phyloP scores from a whole-genome alignment of 2,329 filamentous ascomycete species.

The Trichophyton rubrum region DNA sequence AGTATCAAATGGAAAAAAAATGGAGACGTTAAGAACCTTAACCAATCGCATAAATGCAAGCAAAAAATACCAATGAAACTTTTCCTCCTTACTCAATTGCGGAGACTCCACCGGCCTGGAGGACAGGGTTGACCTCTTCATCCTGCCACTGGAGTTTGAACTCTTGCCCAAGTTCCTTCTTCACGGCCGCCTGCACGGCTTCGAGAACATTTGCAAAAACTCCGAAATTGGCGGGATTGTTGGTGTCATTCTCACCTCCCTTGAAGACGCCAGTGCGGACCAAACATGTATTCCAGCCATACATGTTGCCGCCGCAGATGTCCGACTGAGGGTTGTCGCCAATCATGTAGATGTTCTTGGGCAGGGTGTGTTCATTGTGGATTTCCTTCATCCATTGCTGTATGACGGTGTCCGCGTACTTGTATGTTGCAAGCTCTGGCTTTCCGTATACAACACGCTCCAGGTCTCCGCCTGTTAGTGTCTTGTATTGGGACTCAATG shows the following conservation, averaged over 20 bases:
- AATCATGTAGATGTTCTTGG: slow-evolving; percentile 62
- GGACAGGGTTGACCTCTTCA: slow-evolving; percentile 55
- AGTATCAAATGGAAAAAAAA: background rate
- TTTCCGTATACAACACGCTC: slow-evolving; percentile 68
- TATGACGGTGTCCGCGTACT: slow-evolving; percentile 63
- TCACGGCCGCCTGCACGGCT: slow-evolving; percentile 54
- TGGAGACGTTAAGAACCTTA: background rate
- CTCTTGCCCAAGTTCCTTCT: slow-evolving; percentile 58
- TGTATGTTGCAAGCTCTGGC: slow-evolving; percentile 63
- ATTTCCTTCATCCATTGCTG: slow-evolving; percentile 63
- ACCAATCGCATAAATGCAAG: background rate
- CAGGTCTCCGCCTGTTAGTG: slow-evolving; percentile 55
- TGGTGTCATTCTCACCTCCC: slow-evolving; percentile 60
- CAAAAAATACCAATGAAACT: background rate
- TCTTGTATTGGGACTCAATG: slow-evolving; percentile 53
- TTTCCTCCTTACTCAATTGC: slow-evolving; percentile 33
- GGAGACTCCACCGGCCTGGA: slow-evolving; percentile 41
- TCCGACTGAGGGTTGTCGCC: slow-evolving; percentile 64
- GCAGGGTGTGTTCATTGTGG: slow-evolving; percentile 57
- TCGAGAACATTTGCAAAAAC: slow-evolving; percentile 63
- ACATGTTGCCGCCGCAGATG: slow-evolving; percentile 66
- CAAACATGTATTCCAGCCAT: slow-evolving; percentile 69
- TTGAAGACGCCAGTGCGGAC: slow-evolving; percentile 69
- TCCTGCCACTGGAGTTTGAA: slow-evolving; percentile 64
- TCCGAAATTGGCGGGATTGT: slow-evolving; percentile 66